Conservation (phyloP, 2,329 filamentous ascomycete genomes). For the Cladosporium sp. region DNA sequence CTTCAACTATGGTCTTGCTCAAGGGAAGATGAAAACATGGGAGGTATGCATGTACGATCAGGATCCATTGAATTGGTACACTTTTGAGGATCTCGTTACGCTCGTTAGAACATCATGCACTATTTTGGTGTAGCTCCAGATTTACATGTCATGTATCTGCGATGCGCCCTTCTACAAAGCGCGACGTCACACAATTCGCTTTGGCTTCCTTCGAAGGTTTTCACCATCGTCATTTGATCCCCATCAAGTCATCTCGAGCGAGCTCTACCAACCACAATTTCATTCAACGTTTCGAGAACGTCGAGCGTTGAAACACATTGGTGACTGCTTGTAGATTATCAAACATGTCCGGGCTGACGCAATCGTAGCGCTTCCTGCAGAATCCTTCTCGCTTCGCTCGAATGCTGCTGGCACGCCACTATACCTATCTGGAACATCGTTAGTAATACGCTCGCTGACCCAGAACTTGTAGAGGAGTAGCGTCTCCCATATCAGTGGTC, state of each 20-base stretch:
- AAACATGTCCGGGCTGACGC: too few relatives aligned
- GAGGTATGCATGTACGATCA: too few relatives aligned
- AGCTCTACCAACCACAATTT: background rate
- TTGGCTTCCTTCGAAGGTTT: background rate
- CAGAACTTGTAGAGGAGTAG: background rate
- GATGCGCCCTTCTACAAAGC: background rate
- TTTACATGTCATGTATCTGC: too few relatives aligned
- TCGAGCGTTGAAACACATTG: background rate
- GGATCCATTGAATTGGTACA: too few relatives aligned
- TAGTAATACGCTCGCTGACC: background rate
- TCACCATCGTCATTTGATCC: background rate
- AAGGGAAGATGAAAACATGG: too few relatives aligned
- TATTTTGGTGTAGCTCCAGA: background rate
- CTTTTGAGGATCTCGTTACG: too few relatives aligned
- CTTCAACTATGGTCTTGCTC: too few relatives aligned
- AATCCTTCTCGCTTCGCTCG: background rate
- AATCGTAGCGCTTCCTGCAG: background rate
- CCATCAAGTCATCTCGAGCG: background rate
- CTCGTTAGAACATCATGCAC: background rate
- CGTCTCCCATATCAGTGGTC: background rate
- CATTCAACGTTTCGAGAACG: background rate
- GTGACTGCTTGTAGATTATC: too few relatives aligned
- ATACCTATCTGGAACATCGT: background rate
- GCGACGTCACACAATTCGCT: background rate
- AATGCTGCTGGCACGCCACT: background rate